These are phyloP conservation scores for Fusarium brevicatenulatum DNA, from an alignment of 2,329 filamentous ascomycete genomes.

Conservation along the genomic window DNA sequence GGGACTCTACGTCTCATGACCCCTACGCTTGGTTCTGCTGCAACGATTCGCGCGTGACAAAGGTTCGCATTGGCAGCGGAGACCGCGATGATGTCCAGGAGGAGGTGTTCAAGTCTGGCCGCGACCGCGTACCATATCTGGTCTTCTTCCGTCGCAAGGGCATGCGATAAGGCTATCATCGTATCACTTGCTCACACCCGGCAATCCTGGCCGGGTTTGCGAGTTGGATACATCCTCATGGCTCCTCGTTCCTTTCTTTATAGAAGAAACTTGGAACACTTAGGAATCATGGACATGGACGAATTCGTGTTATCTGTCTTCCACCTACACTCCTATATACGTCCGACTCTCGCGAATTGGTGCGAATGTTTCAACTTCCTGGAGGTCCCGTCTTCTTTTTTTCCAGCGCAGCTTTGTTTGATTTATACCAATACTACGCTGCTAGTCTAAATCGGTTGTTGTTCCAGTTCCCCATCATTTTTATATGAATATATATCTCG, in stretches of 20 bases:
- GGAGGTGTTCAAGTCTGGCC: constrained; percentile 52
- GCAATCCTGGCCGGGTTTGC: background rate
- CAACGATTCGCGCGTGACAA: constrained; percentile 57
- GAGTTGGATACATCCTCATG: background rate
- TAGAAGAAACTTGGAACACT: background rate
- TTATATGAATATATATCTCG: constrained; percentile 11
- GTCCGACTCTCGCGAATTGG: background rate
- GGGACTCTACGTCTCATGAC: constrained; percentile 61
- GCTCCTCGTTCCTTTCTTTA: background rate
- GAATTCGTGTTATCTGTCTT: background rate
- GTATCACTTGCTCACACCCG: background rate
- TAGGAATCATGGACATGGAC: background rate
- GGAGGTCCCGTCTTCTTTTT: constrained; percentile 1
- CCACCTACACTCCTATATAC: background rate
- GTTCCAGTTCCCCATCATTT: background rate
- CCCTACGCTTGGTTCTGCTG: constrained; percentile 60
- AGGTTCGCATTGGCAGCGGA: constrained; percentile 55
- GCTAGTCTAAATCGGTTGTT: background rate
- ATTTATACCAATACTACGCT: background rate
- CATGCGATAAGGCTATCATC: constrained; percentile 25
- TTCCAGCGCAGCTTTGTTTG: constrained; percentile 1
- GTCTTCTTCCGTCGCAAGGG: constrained; percentile 57
- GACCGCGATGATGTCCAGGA: constrained; percentile 50
- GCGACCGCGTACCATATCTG: constrained; percentile 57
- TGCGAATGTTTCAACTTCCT: background rate